Evolutionary conservation across 768 basidiomycete genomes (phyloP).

Genomic region (Phaeotremella fagi): DNA sequence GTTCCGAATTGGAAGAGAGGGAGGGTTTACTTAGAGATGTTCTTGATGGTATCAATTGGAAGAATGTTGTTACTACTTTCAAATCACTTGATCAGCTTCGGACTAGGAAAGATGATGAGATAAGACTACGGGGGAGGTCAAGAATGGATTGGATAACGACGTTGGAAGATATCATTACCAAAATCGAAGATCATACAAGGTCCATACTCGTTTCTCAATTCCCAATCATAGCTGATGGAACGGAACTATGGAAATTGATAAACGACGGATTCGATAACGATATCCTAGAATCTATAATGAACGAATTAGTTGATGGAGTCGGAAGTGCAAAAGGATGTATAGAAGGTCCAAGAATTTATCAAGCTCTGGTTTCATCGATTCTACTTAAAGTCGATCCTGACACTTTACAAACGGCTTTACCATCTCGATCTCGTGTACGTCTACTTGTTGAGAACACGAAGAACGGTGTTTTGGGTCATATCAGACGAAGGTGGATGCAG

Average conservation of each 20-base stretch:
- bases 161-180: slow-evolving; percentile 63
- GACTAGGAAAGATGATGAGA: slow-evolving; percentile 37
- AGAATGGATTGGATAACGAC: slow-evolving; percentile 58
- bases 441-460: slow-evolving; percentile 66
- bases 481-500: slow-evolving; percentile 70
- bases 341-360: slow-evolving; percentile 59
- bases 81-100: slow-evolving; percentile 59
- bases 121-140: slow-evolving; percentile 9
- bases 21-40: slow-evolving; percentile 70
- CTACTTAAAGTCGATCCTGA: slow-evolving; percentile 66
- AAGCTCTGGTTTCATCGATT: slow-evolving; percentile 68
- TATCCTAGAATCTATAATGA: slow-evolving; percentile 70
- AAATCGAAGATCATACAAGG: slow-evolving; percentile 61
- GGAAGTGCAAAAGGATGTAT: slow-evolving; percentile 59
- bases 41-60: slow-evolving; percentile 61
- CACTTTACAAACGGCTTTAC: slow-evolving; percentile 59
- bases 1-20: slow-evolving; percentile 61
- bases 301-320: slow-evolving; percentile 59
- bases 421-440: slow-evolving; percentile 65
- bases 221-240: slow-evolving; percentile 62
- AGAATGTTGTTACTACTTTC: slow-evolving; percentile 65
- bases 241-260: slow-evolving; percentile 71
- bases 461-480: slow-evolving; percentile 64
- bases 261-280: slow-evolving; percentile 69
- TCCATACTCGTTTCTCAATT: slow-evolving; percentile 59